Percentiles rank a stretch among this genome's conserved stretches.
Conservation (phyloP, 768 basidiomycete genomes). For the button mushroom (Agaricus bisporus) region DNA sequence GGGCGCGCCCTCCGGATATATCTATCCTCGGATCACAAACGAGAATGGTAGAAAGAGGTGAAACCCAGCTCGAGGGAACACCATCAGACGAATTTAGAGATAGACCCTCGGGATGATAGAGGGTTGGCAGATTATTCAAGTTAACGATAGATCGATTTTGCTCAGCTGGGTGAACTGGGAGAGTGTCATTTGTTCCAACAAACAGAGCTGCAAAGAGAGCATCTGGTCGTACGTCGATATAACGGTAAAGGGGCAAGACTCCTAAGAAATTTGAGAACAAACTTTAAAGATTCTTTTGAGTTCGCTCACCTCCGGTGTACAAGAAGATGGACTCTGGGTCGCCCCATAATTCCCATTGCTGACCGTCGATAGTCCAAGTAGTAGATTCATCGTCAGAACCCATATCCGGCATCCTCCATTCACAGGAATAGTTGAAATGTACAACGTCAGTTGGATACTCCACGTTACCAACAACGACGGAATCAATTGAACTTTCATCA, state of each 20-base stretch:
- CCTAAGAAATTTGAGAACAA: neutral
- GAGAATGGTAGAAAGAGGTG: neutral
- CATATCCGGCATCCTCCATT: neutral
- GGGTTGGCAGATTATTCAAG: neutral
- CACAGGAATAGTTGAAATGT: neutral
- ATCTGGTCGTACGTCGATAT: neutral
- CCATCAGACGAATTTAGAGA: neutral
- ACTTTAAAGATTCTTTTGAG: too few species aligned
- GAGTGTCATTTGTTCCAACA: neutral
- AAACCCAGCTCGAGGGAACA: neutral
- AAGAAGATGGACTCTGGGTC: neutral
- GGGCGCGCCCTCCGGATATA: neutral
- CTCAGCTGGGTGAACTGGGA: neutral
- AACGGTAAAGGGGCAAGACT: neutral
- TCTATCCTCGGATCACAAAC: neutral
- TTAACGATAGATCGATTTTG: neutral
- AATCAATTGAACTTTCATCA: neutral
- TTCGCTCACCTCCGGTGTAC: neutral
- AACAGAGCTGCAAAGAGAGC: neutral
- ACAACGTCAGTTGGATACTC: conserved; percentile 1
- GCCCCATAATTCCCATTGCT: neutral
- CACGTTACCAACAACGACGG: neutral
- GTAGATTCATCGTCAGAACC: neutral
- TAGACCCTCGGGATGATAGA: neutral
- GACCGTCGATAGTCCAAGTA: neutral